phyloP scores from a whole-genome alignment of 2,329 filamentous ascomycete genomes.

The Stenocarpella maydis region DNA sequence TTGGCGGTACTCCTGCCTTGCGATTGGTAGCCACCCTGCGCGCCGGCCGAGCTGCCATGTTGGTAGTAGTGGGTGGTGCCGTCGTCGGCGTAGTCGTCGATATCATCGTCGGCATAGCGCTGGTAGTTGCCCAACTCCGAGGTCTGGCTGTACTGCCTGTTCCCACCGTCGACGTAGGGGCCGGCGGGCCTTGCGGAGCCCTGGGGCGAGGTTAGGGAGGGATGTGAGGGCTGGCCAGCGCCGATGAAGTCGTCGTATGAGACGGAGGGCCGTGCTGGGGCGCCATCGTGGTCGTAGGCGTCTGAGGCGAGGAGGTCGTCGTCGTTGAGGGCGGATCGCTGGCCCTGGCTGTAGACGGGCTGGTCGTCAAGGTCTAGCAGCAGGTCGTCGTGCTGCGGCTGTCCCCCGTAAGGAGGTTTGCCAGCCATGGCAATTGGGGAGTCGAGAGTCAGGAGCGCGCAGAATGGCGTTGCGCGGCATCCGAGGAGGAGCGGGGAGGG shows the following conservation, averaged over 20 bases:
- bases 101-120: conserved; percentile 81
- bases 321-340: conserved; percentile 81
- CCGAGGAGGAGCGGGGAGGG: conserved; percentile 22
- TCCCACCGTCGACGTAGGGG: conserved; percentile 51
- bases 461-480: conserved; percentile 35
- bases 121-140: conserved; percentile 89
- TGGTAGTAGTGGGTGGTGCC: conserved; percentile 84
- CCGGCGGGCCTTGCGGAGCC: conserved; percentile 43
- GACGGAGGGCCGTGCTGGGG: conserved; percentile 78
- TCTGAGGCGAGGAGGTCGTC: conserved; percentile 81
- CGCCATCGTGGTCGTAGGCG: conserved; percentile 72
- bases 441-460: conserved; percentile 28
- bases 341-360: conserved; percentile 77
- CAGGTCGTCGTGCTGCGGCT: conserved; percentile 64
- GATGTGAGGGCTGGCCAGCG: conserved; percentile 55
- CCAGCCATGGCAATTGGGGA: conserved; percentile 60
- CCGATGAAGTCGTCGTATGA: conserved; percentile 97
- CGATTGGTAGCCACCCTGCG: conserved; percentile 58
- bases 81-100: conserved; percentile 83
- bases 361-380: conserved; percentile 79
- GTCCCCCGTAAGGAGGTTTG: conserved; percentile 61
- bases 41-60: conserved; percentile 63
- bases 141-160: conserved; percentile 72
- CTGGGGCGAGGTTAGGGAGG: conserved; percentile 42
- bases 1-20: conserved; percentile 64